Conservation (phyloP, 345 rosid genomes). For the Ceriops tagal region DNA sequence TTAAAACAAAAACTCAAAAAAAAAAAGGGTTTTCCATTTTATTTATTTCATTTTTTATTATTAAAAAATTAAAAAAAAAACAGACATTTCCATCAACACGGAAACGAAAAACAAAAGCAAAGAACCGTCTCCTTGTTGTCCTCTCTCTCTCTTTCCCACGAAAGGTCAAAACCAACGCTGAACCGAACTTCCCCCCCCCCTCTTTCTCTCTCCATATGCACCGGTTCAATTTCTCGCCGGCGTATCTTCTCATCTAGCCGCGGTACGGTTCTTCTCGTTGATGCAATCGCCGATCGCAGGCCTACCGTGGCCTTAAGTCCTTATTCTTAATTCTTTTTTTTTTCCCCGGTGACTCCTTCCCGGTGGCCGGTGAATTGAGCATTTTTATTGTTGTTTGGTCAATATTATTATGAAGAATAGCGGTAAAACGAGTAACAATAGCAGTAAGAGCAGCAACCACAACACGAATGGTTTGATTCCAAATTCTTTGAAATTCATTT, state of each 20-base stretch:
- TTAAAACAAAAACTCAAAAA: not conserved
- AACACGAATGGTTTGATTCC: constrained; percentile 57
- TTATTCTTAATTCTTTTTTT: no score
- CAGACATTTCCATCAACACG: constrained; percentile 11
- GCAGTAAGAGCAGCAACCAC: constrained; percentile 23
- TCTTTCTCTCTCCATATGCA: not conserved
- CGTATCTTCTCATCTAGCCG: not conserved
- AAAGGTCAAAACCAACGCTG: constrained; percentile 41
- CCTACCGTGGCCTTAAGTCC: not conserved
- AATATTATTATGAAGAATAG: constrained; percentile 60
- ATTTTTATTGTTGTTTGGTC: not conserved
- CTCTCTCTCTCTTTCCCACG: constrained; percentile 11
- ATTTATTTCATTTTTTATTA: not conserved
- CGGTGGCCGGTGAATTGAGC: constrained; percentile 46
- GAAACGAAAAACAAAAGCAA: constrained; percentile 21
- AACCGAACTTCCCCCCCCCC: constrained; percentile 7
- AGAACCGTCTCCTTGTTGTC: constrained; percentile 36
- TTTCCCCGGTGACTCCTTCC: constrained; percentile 42
- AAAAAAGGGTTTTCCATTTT: not conserved
- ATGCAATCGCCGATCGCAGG: constrained; percentile 49
- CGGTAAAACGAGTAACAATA: constrained; percentile 29
- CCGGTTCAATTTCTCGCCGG: constrained; percentile 8
- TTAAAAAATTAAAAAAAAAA: not conserved
- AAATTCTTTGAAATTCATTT: constrained; percentile 74
- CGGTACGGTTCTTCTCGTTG: constrained; percentile 3